phyloP scores from a whole-genome alignment of 495 filamentous ascomycete species.

The Tuber melanosporum region DNA sequence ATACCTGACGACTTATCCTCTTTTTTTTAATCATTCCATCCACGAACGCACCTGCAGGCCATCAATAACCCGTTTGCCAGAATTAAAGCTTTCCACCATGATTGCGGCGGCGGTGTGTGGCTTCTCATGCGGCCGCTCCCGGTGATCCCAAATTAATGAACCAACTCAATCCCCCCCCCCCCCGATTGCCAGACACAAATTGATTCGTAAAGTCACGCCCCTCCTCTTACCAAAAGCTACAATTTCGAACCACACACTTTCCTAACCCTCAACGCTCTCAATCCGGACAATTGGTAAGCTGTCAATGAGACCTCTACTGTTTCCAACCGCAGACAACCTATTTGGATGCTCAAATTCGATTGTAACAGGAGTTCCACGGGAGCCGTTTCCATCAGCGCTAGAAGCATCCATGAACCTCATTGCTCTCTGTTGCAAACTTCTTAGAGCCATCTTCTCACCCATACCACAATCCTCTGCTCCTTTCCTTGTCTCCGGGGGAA shows the following conservation, averaged over 20 bases:
- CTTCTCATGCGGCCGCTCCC: not conserved
- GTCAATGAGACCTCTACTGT: conserved; percentile 15
- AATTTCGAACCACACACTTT: conserved; percentile 3
- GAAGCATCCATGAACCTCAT: conserved; percentile 19
- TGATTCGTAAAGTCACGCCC: not conserved
- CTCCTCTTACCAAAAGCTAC: not conserved
- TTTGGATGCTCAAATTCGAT: conserved; percentile 8
- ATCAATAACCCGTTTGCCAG: not conserved
- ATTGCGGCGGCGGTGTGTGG: not conserved
- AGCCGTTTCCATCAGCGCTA: conserved; percentile 9
- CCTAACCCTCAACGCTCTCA: conserved; percentile 21
- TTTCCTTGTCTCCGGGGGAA: conserved; percentile 10
- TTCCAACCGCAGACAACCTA: conserved; percentile 4
- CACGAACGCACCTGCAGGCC: not conserved
- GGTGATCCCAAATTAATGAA: not conserved
- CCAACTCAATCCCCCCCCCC: not conserved
- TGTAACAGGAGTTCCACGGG: conserved; percentile 1
- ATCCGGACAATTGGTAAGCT: conserved; percentile 22
- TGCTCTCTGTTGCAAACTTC: conserved; percentile 10
- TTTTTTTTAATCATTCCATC: conserved; percentile 8
- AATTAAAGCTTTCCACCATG: not conserved
- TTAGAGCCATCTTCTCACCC: conserved; percentile 17
- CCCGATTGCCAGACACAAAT: not conserved
- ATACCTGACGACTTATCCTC: not conserved
- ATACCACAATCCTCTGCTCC: not conserved